Base-by-base conservation (phyloP, 1,284 basidiomycete species). In the Cutaneotrichosporon cavernicola region DNA sequence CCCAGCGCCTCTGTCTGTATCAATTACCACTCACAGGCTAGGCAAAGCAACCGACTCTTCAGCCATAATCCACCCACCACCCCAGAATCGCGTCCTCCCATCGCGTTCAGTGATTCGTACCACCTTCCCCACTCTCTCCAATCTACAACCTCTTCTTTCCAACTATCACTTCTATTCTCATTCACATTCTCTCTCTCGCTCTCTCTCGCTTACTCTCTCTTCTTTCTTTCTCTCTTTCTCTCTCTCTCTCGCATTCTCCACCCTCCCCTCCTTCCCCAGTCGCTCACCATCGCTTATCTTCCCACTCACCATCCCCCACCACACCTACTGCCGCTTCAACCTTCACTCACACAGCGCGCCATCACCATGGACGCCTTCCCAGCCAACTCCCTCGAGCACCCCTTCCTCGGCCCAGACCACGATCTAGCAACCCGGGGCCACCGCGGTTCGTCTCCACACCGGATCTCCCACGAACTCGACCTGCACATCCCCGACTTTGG, bases 321-420 rank as follows among this genome's bases (percentile, higher is more conserved):
- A 34, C 40, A 21, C 31, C 21, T 18, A 13, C 43, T n/a, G 11
- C 43, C 18, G 1, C 16, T 18, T 18, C 43, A 46, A 8, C 18
- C 43, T 9, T n/a, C 43, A 46, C 57, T 46, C 47, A 38, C 38
- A 47, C 21, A 26, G 26, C n/a, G 22, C 57, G 14, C 51, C 31
- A 50, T 59, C 57, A 18, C 32, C 26, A 47, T 57, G 40, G 31
- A 51, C 36, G 34, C 49, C 16, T 66, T 59, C 62, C 65, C 65
- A 14, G 62, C 59, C 21, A 63, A 66, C 59, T 40, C 65, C 10
- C 30, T 66, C 14, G 57, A 66, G 56, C 22, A 66, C 52, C 65
- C 65, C n/a, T 63, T 66, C 46, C 22, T 38, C 34, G 50, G 22
- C 7, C 16, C 26, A n/a, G 30, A 53, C 50, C 38, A 57, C 36